phyloP scores from a whole-genome alignment of 164 flowering plant genomes.

The Magnolia officinalis region DNA sequence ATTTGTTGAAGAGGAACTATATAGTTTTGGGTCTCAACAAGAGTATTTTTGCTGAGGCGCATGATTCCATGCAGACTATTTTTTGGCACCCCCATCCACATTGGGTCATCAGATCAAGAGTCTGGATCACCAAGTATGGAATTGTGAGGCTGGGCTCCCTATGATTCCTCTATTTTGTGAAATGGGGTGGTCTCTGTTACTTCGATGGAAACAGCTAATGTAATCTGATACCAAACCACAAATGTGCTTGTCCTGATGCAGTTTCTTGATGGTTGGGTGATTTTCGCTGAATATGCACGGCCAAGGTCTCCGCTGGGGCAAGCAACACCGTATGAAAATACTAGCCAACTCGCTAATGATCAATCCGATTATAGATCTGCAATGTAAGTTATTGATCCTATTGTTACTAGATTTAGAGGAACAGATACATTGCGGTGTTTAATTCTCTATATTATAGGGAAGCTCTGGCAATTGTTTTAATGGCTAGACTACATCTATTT shows the following conservation, averaged over 20 bases:
- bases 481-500: not conserved
- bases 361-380: not conserved
- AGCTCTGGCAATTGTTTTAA: not conserved
- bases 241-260: conserved; percentile 1
- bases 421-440: not conserved
- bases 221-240: not conserved
- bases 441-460: not conserved
- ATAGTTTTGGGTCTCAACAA: too few species aligned
- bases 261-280: conserved; percentile 27
- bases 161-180: not conserved
- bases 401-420: not conserved
- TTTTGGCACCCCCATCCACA: not conserved
- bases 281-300: conserved; percentile 24
- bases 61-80: not conserved
- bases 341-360: not conserved
- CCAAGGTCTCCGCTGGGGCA: conserved; percentile 9
- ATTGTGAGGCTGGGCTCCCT: not conserved
- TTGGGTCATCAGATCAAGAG: not conserved
- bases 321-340: not conserved
- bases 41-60: too few species aligned
- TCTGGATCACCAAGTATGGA: not conserved
- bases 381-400: not conserved
- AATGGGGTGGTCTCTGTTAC: not conserved
- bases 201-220: not conserved
- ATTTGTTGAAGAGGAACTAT: too few species aligned